phyloP scores from a whole-genome alignment of 371 early-diverging fungal genomes.

The Mortierella sp. region DNA sequence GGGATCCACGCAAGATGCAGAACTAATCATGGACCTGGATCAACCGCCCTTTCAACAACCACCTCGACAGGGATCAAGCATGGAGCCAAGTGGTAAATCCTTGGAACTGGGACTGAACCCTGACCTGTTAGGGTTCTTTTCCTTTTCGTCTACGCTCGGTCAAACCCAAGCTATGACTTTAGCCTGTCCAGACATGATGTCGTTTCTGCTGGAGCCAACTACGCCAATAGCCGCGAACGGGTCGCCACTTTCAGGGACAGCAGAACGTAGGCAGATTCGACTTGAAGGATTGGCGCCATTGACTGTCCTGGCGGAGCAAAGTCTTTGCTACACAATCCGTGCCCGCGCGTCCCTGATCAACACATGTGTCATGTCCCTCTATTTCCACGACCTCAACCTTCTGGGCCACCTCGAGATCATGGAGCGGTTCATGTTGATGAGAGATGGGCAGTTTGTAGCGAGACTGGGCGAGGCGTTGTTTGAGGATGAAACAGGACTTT shows the following conservation, averaged over 20 bases:
- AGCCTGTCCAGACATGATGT: constrained; percentile 50
- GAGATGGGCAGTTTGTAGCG: constrained; percentile 59
- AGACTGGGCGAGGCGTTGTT: constrained; percentile 59
- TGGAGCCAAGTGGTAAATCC: constrained; percentile 18
- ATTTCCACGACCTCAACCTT: constrained; percentile 62
- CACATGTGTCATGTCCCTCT: constrained; percentile 63
- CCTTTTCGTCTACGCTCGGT: constrained; percentile 16
- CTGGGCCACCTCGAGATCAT: constrained; percentile 60
- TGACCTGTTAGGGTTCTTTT: constrained; percentile 32
- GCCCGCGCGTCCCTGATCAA: constrained; percentile 62
- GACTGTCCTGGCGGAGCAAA: constrained; percentile 52
- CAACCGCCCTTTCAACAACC: background rate
- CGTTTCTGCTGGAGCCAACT: constrained; percentile 24
- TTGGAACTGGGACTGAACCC: constrained; percentile 24
- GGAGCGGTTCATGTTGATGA: constrained; percentile 60
- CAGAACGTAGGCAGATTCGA: background rate
- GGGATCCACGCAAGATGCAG: background rate
- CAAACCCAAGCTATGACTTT: constrained; percentile 20
- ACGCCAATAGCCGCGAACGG: background rate
- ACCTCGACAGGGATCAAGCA: constrained; percentile 1
- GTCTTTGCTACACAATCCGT: constrained; percentile 56
- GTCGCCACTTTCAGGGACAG: background rate
- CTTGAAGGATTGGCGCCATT: constrained; percentile 59
- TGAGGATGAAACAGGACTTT: constrained; percentile 34
- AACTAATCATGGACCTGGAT: background rate